These are phyloP conservation scores for Lophium mytilinum DNA, from an alignment of 495 filamentous ascomycete genomes.

Conservation along the genomic window DNA sequence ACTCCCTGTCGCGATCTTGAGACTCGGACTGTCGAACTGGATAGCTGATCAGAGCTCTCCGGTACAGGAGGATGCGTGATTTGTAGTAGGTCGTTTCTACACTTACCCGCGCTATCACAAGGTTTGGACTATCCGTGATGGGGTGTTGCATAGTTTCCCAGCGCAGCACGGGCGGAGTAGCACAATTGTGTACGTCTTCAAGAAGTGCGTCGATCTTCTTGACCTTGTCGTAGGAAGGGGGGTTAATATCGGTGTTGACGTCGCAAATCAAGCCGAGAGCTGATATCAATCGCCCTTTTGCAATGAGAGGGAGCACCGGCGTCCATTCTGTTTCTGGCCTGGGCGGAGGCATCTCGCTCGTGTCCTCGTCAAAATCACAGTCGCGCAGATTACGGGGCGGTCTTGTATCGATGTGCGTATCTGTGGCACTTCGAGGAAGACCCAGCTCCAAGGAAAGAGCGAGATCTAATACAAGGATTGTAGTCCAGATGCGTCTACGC, in stretches of 20 bases:
- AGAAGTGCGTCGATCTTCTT: not conserved
- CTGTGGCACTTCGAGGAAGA: not conserved
- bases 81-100: not conserved
- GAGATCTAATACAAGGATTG: constrained; percentile 44
- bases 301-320: constrained; percentile 21
- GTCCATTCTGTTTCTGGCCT: constrained; percentile 31
- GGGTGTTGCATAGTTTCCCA: constrained; percentile 18
- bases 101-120: not conserved
- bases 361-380: constrained; percentile 30
- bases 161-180: constrained; percentile 6
- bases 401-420: constrained; percentile 31
- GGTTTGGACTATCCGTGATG: constrained; percentile 18
- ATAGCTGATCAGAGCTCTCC: too few relatives aligned
- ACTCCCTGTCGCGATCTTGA: too few relatives aligned
- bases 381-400: constrained; percentile 38
- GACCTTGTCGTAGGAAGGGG: not conserved
- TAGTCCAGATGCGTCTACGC: constrained; percentile 47
- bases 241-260: not conserved
- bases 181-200: too few relatives aligned
- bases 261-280: not conserved
- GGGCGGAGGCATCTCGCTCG: constrained; percentile 23
- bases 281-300: not conserved
- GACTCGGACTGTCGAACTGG: too few relatives aligned
- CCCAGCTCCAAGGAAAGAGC: constrained; percentile 32
- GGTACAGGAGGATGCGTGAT: constrained; percentile 12